Evolutionary conservation across 805 yeast species (phyloP).

Genomic region (Lipomyces starkeyi): DNA sequence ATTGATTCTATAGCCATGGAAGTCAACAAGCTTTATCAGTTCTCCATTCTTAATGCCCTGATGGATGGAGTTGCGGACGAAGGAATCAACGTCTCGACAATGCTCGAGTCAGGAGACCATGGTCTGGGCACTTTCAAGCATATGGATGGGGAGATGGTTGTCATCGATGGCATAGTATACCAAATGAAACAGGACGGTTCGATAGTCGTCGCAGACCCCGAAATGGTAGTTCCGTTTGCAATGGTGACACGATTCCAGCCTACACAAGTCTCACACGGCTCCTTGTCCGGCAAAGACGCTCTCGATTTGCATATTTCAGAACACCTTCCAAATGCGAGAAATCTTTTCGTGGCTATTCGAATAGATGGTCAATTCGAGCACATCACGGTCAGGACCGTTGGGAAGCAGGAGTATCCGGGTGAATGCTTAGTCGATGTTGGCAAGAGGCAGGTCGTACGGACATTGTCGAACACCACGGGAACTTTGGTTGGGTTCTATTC

Average conservation of each 20-base stretch:
- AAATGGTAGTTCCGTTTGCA: conserved; percentile 1
- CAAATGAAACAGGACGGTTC: conserved; percentile 3
- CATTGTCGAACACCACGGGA: background rate
- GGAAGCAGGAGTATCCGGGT: background rate
- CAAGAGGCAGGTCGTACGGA: background rate
- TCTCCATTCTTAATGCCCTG: background rate
- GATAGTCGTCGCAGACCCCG: background rate
- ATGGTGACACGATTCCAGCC: conserved; percentile 2
- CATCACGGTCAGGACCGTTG: background rate
- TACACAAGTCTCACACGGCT: background rate
- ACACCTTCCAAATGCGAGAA: background rate
- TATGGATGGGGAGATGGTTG: background rate
- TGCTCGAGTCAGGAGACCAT: conserved; percentile 1
- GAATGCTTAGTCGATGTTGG: background rate
- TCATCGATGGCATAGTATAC: background rate
- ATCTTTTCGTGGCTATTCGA: background rate
- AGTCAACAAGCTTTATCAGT: background rate
- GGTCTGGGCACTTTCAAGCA: background rate
- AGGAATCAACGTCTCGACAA: background rate
- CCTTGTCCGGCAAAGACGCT: background rate
- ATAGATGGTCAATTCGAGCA: background rate
- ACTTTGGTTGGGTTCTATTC: background rate
- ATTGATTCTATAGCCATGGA: background rate
- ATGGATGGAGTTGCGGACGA: background rate
- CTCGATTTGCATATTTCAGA: background rate